Percentiles rank a stretch among this genome's conserved stretches.
These are phyloP conservation scores for Magnolia officinalis DNA, from an alignment of 164 flowering plant genomes.

Conservation along the genomic window DNA sequence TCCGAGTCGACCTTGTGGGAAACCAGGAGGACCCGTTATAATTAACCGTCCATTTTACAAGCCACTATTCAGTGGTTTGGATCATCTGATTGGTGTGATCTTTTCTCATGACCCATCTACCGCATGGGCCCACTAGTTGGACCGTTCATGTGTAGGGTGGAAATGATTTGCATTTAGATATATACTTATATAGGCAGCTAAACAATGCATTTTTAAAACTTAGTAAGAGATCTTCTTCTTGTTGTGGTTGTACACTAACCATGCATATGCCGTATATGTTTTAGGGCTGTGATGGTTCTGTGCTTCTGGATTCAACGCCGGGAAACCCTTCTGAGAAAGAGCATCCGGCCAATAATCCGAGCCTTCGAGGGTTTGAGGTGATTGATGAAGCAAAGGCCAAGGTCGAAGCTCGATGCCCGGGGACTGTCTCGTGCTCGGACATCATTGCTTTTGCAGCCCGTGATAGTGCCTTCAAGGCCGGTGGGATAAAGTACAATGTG, in stretches of 20 bases:
- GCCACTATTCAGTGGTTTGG: too few relatives aligned
- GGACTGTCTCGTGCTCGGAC: constrained; percentile 5
- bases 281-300: constrained; percentile 9
- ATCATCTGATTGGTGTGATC: too few relatives aligned
- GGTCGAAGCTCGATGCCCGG: constrained; percentile 3
- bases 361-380: constrained; percentile 2
- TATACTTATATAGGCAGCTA: too few relatives aligned
- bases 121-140: too few relatives aligned
- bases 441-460: constrained; percentile 9
- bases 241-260: too few relatives aligned
- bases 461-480: not conserved
- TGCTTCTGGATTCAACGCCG: constrained; percentile 3
- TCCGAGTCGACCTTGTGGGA: not conserved
- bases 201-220: too few relatives aligned
- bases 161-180: too few relatives aligned
- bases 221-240: too few relatives aligned
- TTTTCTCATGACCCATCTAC: too few relatives aligned
- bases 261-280: not conserved
- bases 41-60: too few relatives aligned
- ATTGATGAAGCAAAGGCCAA: constrained; percentile 2
- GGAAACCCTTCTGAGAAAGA: not conserved
- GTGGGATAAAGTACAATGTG: not conserved
- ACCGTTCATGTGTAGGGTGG: too few relatives aligned
- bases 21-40: too few relatives aligned
- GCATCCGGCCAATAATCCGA: not conserved